Evolutionary conservation across 1,139 yeast genomes (phyloP).

Genomic region (Kurtzmaniella quercitrusa): DNA sequence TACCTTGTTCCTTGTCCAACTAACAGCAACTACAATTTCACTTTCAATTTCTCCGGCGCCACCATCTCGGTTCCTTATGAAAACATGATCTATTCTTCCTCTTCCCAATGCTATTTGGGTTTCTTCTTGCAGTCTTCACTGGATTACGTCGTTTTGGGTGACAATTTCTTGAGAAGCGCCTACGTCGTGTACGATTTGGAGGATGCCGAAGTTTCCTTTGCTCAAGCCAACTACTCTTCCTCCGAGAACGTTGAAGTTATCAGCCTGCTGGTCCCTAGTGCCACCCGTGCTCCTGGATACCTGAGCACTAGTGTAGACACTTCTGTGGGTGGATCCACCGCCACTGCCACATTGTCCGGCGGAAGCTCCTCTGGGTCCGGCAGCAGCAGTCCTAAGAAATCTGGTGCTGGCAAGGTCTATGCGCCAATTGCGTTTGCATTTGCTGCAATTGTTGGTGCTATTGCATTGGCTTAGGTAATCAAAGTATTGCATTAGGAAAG

Average conservation of each 20-base stretch:
- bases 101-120: constrained; percentile 26
- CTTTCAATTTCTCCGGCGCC: constrained; percentile 36
- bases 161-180: constrained; percentile 26
- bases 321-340: constrained; percentile 6
- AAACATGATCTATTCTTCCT: constrained; percentile 18
- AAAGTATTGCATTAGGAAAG: background rate
- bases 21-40: constrained; percentile 16
- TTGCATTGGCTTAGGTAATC: background rate
- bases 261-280: constrained; percentile 9
- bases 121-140: constrained; percentile 18
- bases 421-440: background rate
- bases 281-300: constrained; percentile 15
- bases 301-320: constrained; percentile 11
- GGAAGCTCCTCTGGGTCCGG: background rate
- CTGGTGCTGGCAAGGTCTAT: background rate
- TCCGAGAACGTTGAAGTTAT: constrained; percentile 8
- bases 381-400: background rate
- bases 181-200: constrained; percentile 27
- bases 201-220: constrained; percentile 21
- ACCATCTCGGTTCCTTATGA: constrained; percentile 33
- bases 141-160: constrained; percentile 18
- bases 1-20: constrained; percentile 20
- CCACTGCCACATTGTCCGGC: constrained; percentile 6
- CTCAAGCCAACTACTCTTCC: constrained; percentile 21
- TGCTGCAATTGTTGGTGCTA: background rate